Evolutionary conservation across 371 early-diverging fungal species (phyloP), one percentile per base, ranked within the genome.

Genomic region (Mortierella sp.): DNA sequence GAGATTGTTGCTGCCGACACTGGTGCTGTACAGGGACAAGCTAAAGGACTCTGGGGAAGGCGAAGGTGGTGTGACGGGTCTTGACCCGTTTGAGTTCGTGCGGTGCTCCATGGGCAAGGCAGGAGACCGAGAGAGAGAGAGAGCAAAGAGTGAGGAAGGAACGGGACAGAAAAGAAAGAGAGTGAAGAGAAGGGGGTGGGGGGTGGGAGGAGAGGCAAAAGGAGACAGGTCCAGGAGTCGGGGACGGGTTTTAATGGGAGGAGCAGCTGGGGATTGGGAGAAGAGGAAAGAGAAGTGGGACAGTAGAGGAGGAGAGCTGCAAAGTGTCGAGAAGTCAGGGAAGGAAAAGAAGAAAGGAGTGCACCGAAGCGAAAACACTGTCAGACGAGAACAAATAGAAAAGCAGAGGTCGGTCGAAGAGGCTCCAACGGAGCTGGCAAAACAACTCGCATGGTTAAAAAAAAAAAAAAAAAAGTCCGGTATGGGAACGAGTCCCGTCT

Each of bases 31-130:
- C 9, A 21, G n/a, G 55, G 43, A 26, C n/a, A 46, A 6, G 18
- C 7, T 37, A 30, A 28, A 30, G 25, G 52, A 12, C 21, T 37
- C 12, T 1, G 60, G 25, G 16, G 19, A 45, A 7, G 60, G 70
- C 4, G 47, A 45, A 12, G 62, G 62, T 30, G 68, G 57, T 9
- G 62, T 50, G 44, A 57, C 46, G 6, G 68, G 50, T 50, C 68
- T 15, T 47, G 37, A n/a, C 9, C 26, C 16, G 26, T 56, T 23
- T 0, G 62, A 51, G 57, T 29, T 37, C 45, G 48, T 29, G 29
- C 25, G 14, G 18, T 56, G 60, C 57, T 61, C 61, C 61, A 62
- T 61, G 57, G n/a, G 28, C 15, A 23, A 19, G 12, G n/a, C 19
- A 23, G 43, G 46, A 16, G 52, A 11, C 18, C 19, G 44, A 51